Percentiles rank a stretch among this genome's conserved stretches.
Conservation (phyloP, 176 grass and related monocot genomes). For the Avena insularis region DNA sequence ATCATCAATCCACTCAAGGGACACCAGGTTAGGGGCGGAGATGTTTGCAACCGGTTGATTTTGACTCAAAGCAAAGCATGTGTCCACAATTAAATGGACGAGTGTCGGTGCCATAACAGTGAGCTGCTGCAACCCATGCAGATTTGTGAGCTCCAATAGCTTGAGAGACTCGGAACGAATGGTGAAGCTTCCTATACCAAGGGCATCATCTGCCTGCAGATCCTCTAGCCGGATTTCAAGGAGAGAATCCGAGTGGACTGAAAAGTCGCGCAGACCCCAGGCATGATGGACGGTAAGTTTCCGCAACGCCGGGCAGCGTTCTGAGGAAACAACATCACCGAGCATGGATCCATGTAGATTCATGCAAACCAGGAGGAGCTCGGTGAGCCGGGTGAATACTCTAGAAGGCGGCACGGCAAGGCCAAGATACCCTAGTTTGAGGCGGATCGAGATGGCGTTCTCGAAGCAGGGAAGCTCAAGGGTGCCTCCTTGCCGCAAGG, state of each 20-base stretch:
- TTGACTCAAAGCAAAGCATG: no score
- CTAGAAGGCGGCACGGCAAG: not conserved
- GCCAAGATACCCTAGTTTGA: not conserved
- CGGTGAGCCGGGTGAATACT: slow-evolving; percentile 15
- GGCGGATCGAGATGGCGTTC: not conserved
- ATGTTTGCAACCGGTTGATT: no score
- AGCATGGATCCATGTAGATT: not conserved
- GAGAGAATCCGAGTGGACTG: slow-evolving; percentile 19
- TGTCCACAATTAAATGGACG: no score
- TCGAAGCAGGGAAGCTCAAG: slow-evolving; percentile 42
- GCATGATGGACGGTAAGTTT: not conserved
- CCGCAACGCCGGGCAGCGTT: not conserved
- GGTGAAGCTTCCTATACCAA: not conserved
- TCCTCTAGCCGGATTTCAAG: not conserved
- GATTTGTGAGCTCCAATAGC: not conserved
- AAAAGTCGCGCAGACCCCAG: not conserved
- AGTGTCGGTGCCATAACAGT: no score
- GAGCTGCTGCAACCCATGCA: no score
- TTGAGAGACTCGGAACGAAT: not conserved
- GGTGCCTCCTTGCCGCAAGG: not conserved
- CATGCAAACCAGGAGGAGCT: not conserved
- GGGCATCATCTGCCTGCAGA: not conserved
- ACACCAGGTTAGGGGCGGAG: no score
- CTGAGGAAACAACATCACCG: not conserved
- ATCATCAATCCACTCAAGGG: no score